Evolutionary conservation across 108 stramenopile species (phyloP), one percentile per base, ranked within the genome.

Genomic region (Heterococcus sp.): DNA sequence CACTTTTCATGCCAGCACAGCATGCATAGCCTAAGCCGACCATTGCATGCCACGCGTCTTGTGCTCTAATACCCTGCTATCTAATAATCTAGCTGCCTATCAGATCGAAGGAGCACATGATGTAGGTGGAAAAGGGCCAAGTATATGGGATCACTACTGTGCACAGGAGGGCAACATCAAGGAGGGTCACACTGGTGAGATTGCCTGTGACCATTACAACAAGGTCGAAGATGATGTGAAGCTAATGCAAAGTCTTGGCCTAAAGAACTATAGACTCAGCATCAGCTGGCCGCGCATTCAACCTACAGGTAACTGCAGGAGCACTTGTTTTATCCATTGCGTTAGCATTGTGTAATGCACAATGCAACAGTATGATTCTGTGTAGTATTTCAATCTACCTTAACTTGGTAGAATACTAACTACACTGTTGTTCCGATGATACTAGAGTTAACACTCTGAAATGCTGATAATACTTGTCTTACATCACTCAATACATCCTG

Each of bases 131-230:
- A 78, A 92, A n/a, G 93, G 93, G 1, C 38, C 72, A 58, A 88
- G 91, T 4, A 95, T 96, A 63, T 97, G 96, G 96, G 96, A 97
- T 85, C 86, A 89, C 14, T 95, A 89, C 75, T 76, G 68, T 37
- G 26, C 29, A 71, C 29, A 71, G 33, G 70, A 38, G 70, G 29
- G 70, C 8, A 30, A 3, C 33, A 1, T 0, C 38, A 29, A 38
- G 28, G 11, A 30, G 37, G 70, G 29, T 71, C 14, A 30, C 70
- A 37, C 28, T 58, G 96, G 93, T 4, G 88, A 93, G 73, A 78
- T 95, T 2, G 93, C 94, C 0, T 93, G 92, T 83, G 95, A 95
- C 87, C 94, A 94, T 71, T 97, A 93, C 77, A 89, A 94, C 83
- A 85, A 76, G 32, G 89, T 91, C 81, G 77, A 89, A 38, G 86